These are phyloP conservation scores for Tetracladium marchalianum DNA, from an alignment of 495 filamentous ascomycete genomes.

Conservation along the genomic window DNA sequence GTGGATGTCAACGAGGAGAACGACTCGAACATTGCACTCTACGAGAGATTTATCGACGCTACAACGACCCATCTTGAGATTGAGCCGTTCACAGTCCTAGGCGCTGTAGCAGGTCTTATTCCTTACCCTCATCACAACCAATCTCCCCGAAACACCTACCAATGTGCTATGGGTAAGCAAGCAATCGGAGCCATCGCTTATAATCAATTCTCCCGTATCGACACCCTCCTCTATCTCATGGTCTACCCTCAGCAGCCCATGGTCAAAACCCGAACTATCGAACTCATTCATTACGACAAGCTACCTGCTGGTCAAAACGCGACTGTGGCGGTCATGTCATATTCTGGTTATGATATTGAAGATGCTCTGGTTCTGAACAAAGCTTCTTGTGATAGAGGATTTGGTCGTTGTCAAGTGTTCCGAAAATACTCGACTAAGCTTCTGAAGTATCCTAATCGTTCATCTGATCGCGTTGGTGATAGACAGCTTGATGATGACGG, in stretches of 20 bases:
- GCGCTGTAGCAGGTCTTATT: slow-evolving; percentile 94
- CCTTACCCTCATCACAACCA: slow-evolving; percentile 99
- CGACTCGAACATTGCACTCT: slow-evolving; percentile 83
- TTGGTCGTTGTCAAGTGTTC: slow-evolving; percentile 94
- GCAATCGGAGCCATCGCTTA: slow-evolving; percentile 95
- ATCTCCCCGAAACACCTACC: slow-evolving; percentile 96
- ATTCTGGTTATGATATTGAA: slow-evolving; percentile 98
- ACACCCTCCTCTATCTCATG: slow-evolving; percentile 90
- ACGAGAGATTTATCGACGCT: slow-evolving; percentile 69
- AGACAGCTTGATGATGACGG: slow-evolving; percentile 40
- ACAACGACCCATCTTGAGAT: slow-evolving; percentile 92
- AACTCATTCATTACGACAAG: slow-evolving; percentile 95
- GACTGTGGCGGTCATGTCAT: slow-evolving; percentile 97
- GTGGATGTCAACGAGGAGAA: slow-evolving; percentile 98
- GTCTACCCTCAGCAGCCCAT: slow-evolving; percentile 97
- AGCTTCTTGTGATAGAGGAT: slow-evolving; percentile 85
- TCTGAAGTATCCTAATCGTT: slow-evolving; percentile 71
- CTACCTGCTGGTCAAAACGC: slow-evolving; percentile 94
- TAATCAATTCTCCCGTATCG: slow-evolving; percentile 93
- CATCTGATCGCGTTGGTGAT: slow-evolving; percentile 60
- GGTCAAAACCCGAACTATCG: slow-evolving; percentile 93
- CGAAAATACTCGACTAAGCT: slow-evolving; percentile 72
- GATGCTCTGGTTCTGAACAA: slow-evolving; percentile 96
- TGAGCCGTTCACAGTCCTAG: slow-evolving; percentile 93
- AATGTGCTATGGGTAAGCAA: slow-evolving; percentile 99